Conservation (phyloP, 2,329 filamentous ascomycete genomes). For the Xylariaceae sp. region DNA sequence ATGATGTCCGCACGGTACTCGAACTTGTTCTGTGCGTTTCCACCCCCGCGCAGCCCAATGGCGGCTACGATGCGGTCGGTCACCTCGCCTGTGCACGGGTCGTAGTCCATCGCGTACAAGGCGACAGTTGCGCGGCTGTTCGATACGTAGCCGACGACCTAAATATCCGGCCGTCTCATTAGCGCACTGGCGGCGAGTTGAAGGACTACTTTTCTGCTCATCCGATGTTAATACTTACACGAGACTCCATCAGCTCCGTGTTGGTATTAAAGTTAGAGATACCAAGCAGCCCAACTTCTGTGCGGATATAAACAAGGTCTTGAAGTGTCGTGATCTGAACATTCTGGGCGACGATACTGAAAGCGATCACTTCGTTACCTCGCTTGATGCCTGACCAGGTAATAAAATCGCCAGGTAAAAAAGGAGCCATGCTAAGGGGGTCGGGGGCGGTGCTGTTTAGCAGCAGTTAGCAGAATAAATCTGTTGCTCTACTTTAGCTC, state of each 20-base stretch:
- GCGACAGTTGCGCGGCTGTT: conserved; percentile 42
- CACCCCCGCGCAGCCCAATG: conserved; percentile 40
- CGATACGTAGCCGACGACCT: conserved; percentile 44
- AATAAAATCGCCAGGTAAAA: conserved; percentile 46
- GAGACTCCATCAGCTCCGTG: conserved; percentile 44
- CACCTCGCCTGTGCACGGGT: conserved; percentile 45
- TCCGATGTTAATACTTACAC: conserved; percentile 34
- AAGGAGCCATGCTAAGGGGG: conserved; percentile 45
- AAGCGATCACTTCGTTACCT: conserved; percentile 43
- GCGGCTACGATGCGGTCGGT: conserved; percentile 44
- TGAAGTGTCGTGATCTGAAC: conserved; percentile 44
- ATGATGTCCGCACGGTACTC: conserved; percentile 44
- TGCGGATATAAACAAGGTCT: conserved; percentile 43
- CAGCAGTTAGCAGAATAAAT: background rate
- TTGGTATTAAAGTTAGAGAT: conserved; percentile 45
- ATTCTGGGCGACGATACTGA: conserved; percentile 46
- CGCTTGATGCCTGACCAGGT: conserved; percentile 42
- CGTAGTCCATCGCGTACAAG: conserved; percentile 45
- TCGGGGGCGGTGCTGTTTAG: conserved; percentile 41
- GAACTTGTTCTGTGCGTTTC: conserved; percentile 46
- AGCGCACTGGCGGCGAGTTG: too few species aligned
- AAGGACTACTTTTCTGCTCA: background rate
- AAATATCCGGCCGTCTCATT: background rate
- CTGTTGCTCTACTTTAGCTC: background rate
- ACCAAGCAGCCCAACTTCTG: conserved; percentile 44